A percentile compares a stretch with the other conserved stretches of the same genome.
phyloP scores from a whole-genome alignment of 352 stramenopile species.

The Globisporangium solare region DNA sequence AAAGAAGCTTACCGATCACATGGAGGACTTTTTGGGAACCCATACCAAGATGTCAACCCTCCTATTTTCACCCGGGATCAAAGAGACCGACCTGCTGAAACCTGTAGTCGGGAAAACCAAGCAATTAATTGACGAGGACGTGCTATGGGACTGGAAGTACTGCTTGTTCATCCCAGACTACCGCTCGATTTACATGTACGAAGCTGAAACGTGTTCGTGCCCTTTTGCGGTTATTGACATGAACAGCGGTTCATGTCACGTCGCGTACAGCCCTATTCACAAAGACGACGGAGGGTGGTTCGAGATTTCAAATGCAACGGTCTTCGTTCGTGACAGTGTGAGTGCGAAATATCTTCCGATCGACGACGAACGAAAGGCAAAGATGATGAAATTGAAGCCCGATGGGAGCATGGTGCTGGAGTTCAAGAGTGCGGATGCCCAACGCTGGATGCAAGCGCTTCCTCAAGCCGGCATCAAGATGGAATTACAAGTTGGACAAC shows the following conservation, averaged over 20 bases:
- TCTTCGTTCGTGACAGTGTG: constrained; percentile 27
- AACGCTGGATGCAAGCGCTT: constrained; percentile 55
- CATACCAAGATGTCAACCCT: constrained; percentile 45
- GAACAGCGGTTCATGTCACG: constrained; percentile 34
- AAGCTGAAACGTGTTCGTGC: constrained; percentile 28
- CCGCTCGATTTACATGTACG: constrained; percentile 63
- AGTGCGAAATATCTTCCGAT: constrained; percentile 31
- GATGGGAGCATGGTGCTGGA: constrained; percentile 40
- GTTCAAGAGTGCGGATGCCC: constrained; percentile 46
- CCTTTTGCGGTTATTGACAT: constrained; percentile 55
- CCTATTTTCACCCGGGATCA: constrained; percentile 32
- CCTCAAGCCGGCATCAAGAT: constrained; percentile 40
- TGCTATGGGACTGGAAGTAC: constrained; percentile 74
- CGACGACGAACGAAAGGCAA: constrained; percentile 21
- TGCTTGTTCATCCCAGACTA: constrained; percentile 46
- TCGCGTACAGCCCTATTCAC: constrained; percentile 37
- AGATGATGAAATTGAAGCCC: constrained; percentile 29
- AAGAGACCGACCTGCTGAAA: constrained; percentile 25
- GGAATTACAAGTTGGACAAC: constrained; percentile 42
- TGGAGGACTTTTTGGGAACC: constrained; percentile 50
- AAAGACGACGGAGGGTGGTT: constrained; percentile 48
- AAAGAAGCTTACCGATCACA: constrained; percentile 56
- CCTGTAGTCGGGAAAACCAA: constrained; percentile 35
- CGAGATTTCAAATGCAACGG: constrained; percentile 42
- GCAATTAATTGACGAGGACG: constrained; percentile 27